phyloP scores from a whole-genome alignment of 371 early-diverging fungal species.

The Mortierella sp. region DNA sequence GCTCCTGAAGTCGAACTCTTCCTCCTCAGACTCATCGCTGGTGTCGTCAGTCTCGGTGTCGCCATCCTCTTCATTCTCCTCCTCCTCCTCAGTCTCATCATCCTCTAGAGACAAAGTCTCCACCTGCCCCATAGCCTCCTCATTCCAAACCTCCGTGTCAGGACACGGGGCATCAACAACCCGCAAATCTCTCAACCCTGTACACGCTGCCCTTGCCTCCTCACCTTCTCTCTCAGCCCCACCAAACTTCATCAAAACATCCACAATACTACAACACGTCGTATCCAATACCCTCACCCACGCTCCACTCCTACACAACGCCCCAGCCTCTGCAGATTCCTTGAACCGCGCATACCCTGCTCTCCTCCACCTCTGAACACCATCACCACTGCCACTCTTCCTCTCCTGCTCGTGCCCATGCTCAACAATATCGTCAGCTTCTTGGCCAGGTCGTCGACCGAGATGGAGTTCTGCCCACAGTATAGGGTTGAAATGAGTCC shows the following conservation, averaged over 20 bases:
- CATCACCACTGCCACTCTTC: not conserved
- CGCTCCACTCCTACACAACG: not conserved
- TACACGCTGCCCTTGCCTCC: not conserved
- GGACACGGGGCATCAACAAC: not conserved
- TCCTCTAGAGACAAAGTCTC: not conserved
- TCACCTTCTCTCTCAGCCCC: not conserved
- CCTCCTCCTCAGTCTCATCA: not conserved
- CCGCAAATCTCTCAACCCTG: not conserved
- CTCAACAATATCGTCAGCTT: not conserved
- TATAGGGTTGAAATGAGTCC: not conserved
- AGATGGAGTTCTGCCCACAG: not conserved
- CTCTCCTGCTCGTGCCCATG: not conserved
- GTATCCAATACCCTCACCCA: not conserved
- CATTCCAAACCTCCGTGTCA: not conserved
- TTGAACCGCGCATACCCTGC: not conserved
- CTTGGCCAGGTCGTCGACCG: not conserved
- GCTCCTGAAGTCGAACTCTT: not conserved
- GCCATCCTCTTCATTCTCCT: not conserved
- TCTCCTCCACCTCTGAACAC: not conserved
- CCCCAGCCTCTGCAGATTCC: not conserved
- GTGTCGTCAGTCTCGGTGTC: not conserved
- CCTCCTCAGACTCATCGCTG: not conserved
- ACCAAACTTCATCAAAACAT: not conserved
- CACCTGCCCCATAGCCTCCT: not conserved
- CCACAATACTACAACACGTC: slow-evolving; percentile 4